Evolutionary conservation across 2,329 filamentous ascomycete genomes (phyloP).

Genomic region (Pestalotiopsis sp.): DNA sequence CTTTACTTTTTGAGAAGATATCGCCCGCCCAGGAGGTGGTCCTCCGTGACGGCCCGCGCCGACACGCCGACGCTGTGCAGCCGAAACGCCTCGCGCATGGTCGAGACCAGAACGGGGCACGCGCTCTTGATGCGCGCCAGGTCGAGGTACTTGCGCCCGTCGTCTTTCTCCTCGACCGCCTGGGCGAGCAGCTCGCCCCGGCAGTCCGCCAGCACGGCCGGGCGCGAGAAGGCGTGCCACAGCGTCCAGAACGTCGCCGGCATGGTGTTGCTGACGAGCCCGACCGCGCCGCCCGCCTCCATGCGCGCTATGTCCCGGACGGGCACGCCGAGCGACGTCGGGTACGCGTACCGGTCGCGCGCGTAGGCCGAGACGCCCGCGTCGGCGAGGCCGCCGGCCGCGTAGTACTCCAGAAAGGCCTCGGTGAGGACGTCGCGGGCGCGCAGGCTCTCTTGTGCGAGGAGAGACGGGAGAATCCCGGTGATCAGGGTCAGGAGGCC

Average conservation of each 20-base stretch:
- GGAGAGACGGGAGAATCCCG: constrained; percentile 13
- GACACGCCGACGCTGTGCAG: constrained; percentile 14
- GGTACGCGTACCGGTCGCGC: constrained; percentile 15
- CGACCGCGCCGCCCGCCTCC: constrained; percentile 14
- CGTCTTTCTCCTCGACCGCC: not conserved
- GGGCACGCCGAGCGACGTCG: constrained; percentile 3
- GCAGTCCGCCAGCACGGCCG: constrained; percentile 18
- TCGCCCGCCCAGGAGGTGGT: constrained; percentile 18
- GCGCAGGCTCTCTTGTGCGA: constrained; percentile 13
- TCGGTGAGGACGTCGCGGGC: constrained; percentile 14
- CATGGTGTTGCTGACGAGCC: constrained; percentile 17
- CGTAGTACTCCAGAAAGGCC: constrained; percentile 15
- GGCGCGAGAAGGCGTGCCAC: constrained; percentile 18
- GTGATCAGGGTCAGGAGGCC: constrained; percentile 16
- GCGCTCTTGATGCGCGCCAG: constrained; percentile 14
- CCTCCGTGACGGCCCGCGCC: constrained; percentile 16
- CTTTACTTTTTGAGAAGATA: constrained; percentile 23
- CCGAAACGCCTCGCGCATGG: constrained; percentile 19
- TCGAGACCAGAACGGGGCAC: constrained; percentile 20
- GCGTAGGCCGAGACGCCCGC: constrained; percentile 11
- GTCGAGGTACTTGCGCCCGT: constrained; percentile 9
- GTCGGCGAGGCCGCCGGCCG: not conserved
- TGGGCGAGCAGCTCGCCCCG: constrained; percentile 12
- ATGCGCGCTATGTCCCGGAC: constrained; percentile 15
- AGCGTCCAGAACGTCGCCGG: constrained; percentile 20